phyloP scores from a whole-genome alignment of 208 protist genomes.

The Borovskyia barvae region DNA sequence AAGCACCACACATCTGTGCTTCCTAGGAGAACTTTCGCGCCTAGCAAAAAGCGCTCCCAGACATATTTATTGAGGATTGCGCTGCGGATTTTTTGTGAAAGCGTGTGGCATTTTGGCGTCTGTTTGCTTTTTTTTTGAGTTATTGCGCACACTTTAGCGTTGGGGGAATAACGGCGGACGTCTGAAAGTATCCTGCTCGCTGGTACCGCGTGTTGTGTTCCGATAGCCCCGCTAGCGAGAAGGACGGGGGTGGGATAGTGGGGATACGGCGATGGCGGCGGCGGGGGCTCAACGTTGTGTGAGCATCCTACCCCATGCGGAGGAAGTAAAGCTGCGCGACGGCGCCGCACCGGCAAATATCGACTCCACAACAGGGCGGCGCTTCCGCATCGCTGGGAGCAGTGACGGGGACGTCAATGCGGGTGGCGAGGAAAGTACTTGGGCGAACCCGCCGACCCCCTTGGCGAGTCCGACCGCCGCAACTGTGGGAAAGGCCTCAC shows the following conservation, averaged over 20 bases:
- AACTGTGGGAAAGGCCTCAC: too few species aligned
- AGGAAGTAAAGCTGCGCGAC: slow-evolving; percentile 34
- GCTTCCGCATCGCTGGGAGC: not conserved
- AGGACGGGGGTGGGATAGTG: too few species aligned
- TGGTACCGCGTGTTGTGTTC: too few species aligned
- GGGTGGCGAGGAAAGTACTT: not conserved
- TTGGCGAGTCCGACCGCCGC: slow-evolving; percentile 1
- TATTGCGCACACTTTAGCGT: too few species aligned
- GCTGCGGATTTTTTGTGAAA: not conserved
- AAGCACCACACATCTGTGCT: too few species aligned
- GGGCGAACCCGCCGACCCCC: slow-evolving; percentile 4
- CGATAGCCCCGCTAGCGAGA: too few species aligned
- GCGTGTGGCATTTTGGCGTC: not conserved
- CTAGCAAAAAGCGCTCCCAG: too few species aligned
- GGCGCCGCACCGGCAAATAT: slow-evolving; percentile 18
- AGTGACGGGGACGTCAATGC: not conserved
- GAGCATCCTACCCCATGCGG: slow-evolving; percentile 27
- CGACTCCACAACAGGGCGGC: slow-evolving; percentile 41
- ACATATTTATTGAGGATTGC: not conserved
- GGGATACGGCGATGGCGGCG: not conserved
- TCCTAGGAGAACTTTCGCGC: too few species aligned
- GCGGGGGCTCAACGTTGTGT: not conserved
- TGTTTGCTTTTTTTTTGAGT: not conserved
- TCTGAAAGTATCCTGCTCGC: too few species aligned
- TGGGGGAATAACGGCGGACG: too few species aligned